These are phyloP conservation scores for Eucalyptus caleyi DNA, from an alignment of 345 rosid genomes.

Conservation along the genomic window DNA sequence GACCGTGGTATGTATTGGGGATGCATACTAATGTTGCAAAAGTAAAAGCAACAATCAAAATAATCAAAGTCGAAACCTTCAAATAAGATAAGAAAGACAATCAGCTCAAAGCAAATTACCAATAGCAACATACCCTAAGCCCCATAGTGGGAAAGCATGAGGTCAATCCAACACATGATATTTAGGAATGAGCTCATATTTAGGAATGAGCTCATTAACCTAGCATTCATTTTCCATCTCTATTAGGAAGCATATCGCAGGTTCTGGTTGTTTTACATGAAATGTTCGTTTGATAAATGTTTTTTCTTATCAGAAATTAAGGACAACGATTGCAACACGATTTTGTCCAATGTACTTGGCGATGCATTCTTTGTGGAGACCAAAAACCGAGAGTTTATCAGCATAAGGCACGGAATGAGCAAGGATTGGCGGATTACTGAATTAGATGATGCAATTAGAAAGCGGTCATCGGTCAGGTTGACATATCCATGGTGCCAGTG, in stretches of 20 bases:
- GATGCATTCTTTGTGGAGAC: neutral
- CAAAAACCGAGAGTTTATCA: neutral
- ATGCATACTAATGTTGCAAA: neutral
- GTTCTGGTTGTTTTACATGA: neutral
- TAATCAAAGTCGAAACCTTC: no score
- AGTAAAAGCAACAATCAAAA: neutral
- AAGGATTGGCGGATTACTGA: neutral
- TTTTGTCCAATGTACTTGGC: neutral
- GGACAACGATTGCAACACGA: neutral
- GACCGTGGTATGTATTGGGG: neutral
- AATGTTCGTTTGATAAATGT: neutral
- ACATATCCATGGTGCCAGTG: neutral
- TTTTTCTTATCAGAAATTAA: neutral
- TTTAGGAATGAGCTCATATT: neutral
- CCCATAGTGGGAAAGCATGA: neutral
- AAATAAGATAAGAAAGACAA: neutral
- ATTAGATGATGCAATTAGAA: neutral
- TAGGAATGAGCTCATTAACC: neutral
- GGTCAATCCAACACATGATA: neutral
- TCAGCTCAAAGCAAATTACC: neutral
- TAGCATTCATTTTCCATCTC: neutral
- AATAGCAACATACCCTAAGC: neutral
- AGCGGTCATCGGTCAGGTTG: neutral
- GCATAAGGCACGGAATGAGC: neutral
- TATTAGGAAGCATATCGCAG: neutral